Percentiles rank a stretch among this genome's conserved stretches.
These are phyloP conservation scores for Podaxis mareebaensis DNA, from an alignment of 768 basidiomycete genomes.

Conservation along the genomic window DNA sequence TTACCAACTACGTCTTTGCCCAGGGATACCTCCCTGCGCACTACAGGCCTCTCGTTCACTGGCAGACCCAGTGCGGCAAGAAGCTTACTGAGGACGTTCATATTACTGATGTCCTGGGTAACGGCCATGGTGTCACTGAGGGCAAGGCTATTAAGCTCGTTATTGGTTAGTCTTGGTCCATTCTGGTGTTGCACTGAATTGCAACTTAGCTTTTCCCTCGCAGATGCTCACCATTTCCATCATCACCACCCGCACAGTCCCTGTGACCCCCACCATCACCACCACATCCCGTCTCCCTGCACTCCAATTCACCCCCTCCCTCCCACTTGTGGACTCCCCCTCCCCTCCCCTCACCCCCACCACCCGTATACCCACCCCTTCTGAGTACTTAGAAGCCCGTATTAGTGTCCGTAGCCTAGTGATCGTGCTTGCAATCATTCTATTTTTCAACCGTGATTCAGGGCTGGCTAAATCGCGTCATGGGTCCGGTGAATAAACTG, in stretches of 20 bases:
- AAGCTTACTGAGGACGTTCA: conserved; percentile 27
- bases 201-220: neutral
- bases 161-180: conserved; percentile 29
- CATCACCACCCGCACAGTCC: conserved; percentile 2
- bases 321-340: neutral
- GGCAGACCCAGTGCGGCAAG: conserved; percentile 40
- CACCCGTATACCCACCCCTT: conserved; percentile 1
- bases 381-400: neutral
- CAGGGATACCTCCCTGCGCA: conserved; percentile 38
- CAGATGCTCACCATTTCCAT: conserved; percentile 3
- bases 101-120: conserved; percentile 28
- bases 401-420: conserved; percentile 2
- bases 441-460: conserved; percentile 7
- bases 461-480: conserved; percentile 16
- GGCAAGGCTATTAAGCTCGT: conserved; percentile 36
- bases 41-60: conserved; percentile 38
- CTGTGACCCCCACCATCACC: neutral
- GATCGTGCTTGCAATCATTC: neutral
- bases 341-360: neutral
- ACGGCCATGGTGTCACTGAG: conserved; percentile 33
- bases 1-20: conserved; percentile 49
- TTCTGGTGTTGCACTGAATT: neutral
- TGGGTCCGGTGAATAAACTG: conserved; percentile 15
- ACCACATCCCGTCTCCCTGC: neutral
- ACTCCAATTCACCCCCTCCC: neutral